Conservation (phyloP, 1,284 basidiomycete genomes). For the Apiotrichum sp. region DNA sequence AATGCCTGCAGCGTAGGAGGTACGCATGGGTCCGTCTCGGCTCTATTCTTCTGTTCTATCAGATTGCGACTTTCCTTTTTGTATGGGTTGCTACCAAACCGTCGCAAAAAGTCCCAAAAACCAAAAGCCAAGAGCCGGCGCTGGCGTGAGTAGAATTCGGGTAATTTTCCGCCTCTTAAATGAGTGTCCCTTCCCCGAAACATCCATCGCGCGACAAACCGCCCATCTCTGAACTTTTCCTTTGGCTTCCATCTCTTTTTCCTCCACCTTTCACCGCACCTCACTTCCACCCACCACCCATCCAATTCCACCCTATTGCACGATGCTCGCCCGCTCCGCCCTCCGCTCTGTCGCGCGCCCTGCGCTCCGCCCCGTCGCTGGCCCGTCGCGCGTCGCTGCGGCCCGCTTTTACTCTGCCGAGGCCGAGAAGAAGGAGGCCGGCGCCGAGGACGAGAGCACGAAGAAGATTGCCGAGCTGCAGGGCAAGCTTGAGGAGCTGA, state of each 20-base stretch:
- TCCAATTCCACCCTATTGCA: not conserved
- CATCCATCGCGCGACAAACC: too few species aligned
- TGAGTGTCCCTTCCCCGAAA: too few species aligned
- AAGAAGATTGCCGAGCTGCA: slow-evolving; percentile 23
- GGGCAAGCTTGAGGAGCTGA: slow-evolving; percentile 17
- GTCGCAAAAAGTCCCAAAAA: too few species aligned
- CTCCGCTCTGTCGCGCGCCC: slow-evolving; percentile 14
- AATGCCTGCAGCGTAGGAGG: too few species aligned
- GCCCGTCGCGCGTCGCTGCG: not conserved
- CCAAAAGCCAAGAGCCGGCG: too few species aligned
- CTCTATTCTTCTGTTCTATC: too few species aligned
- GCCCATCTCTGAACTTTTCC: too few species aligned
- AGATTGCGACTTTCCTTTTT: too few species aligned
- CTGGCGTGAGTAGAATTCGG: too few species aligned
- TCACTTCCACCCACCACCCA: not conserved
- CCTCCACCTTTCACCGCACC: not conserved
- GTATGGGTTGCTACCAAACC: too few species aligned
- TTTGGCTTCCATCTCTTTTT: not conserved
- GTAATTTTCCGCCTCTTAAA: too few species aligned
- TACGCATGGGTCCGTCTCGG: too few species aligned
- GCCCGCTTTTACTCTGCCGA: slow-evolving; percentile 13
- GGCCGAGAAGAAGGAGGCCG: slow-evolving; percentile 3
- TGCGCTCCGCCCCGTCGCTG: slow-evolving; percentile 10
- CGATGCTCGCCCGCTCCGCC: slow-evolving; percentile 16
- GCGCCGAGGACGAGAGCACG: slow-evolving; percentile 11